Evolutionary conservation across 164 flowering plant genomes (phyloP).

Genomic region (Paratinospora sagittata): DNA sequence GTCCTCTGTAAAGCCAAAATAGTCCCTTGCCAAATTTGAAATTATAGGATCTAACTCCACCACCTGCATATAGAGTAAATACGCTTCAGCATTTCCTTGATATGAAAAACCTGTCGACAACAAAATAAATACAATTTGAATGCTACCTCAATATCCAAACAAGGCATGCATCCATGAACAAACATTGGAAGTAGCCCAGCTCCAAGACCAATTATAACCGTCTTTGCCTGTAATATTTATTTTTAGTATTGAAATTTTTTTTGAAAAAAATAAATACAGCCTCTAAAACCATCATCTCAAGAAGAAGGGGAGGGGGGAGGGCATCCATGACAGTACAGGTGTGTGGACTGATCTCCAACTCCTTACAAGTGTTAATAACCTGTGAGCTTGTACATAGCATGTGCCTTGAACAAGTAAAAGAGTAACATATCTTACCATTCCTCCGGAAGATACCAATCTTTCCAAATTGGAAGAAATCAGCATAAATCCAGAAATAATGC

Average conservation of each 20-base stretch:
- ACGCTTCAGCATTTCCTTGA: slow-evolving; percentile 5
- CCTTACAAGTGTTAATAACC: too few relatives aligned
- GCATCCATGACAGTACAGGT: too few relatives aligned
- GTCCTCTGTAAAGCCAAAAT: slow-evolving; percentile 67
- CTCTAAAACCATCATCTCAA: background rate
- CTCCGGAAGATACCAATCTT: slow-evolving; percentile 30
- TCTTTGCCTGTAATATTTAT: slow-evolving; percentile 38
- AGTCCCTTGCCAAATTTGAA: slow-evolving; percentile 52
- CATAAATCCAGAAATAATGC: slow-evolving; percentile 72
- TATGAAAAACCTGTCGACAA: background rate
- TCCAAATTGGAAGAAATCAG: slow-evolving; percentile 59
- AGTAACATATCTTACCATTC: slow-evolving; percentile 32
- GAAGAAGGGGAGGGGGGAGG: background rate
- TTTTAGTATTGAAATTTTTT: background rate
- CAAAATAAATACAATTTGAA: slow-evolving; percentile 7
- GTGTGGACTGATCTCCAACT: too few relatives aligned
- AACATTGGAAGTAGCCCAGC: slow-evolving; percentile 97
- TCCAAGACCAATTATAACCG: slow-evolving; percentile 84
- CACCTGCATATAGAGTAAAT: slow-evolving; percentile 38
- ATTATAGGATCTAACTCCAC: slow-evolving; percentile 84
- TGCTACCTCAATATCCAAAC: slow-evolving; percentile 59
- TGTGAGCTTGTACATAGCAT: too few relatives aligned
- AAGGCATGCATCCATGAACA: slow-evolving; percentile 57
- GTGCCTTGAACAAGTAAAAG: too few relatives aligned
- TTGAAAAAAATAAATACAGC: background rate